Percentiles rank a stretch among this genome's conserved stretches.
phyloP scores from a whole-genome alignment of 257 asterid species.

The Solanum lycopersicoides region DNA sequence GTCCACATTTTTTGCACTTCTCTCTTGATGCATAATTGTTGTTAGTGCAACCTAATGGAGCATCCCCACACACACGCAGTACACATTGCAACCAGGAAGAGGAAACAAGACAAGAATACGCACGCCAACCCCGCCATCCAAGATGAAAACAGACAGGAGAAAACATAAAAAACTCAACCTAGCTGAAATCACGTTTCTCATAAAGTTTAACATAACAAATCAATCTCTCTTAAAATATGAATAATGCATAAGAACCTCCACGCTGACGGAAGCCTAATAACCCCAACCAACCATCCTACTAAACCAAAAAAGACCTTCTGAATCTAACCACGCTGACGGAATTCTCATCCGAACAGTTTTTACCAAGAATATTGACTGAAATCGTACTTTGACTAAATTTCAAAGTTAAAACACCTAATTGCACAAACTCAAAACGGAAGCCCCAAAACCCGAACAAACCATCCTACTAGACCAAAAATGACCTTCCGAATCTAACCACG shows the following conservation, averaged over 20 bases:
- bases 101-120: conserved; percentile 56
- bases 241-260: not conserved
- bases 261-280: too few species aligned
- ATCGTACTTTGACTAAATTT: too few species aligned
- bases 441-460: too few species aligned
- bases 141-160: conserved; percentile 40
- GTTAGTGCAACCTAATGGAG: conserved; percentile 96
- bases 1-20: conserved; percentile 97
- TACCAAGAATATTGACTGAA: too few species aligned
- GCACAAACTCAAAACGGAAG: too few species aligned
- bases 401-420: too few species aligned
- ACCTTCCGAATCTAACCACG: too few species aligned
- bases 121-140: conserved; percentile 79
- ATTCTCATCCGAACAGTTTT: too few species aligned
- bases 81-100: conserved; percentile 75
- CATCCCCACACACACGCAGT: conserved; percentile 72
- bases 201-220: not conserved
- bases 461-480: too few species aligned
- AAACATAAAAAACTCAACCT: conserved; percentile 53
- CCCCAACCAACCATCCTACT: too few species aligned
- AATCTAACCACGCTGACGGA: too few species aligned
- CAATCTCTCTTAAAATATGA: not conserved
- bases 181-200: conserved; percentile 28
- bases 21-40: conserved; percentile 98
- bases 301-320: too few species aligned